Evolutionary conservation across 148 eudicot genomes (phyloP).

Genomic region (Amaranthus hypochondriacus): DNA sequence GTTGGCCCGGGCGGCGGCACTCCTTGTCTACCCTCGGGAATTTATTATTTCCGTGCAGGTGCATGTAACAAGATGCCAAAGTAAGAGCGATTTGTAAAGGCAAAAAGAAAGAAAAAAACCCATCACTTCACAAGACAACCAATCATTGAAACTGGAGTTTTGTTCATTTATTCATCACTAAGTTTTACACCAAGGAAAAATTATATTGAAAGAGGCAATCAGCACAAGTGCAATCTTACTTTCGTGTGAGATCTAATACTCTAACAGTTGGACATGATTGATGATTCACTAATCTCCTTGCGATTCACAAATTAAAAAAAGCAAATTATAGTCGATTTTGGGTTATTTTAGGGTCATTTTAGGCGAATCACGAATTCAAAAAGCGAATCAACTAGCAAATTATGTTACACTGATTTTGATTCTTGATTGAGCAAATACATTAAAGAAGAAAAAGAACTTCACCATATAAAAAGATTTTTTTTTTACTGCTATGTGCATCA

Average conservation of each 20-base stretch:
- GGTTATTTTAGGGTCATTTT: too few species aligned
- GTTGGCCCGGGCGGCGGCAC: too few species aligned
- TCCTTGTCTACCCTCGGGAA: too few species aligned
- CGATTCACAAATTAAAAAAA: too few species aligned
- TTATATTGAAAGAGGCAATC: background rate
- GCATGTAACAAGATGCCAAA: background rate
- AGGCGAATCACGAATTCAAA: too few species aligned
- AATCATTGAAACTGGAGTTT: background rate
- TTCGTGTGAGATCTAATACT: background rate
- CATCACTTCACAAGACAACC: background rate
- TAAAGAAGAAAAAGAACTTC: background rate
- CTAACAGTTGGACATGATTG: background rate
- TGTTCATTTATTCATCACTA: background rate
- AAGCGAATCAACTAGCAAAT: too few species aligned
- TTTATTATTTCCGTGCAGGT: background rate
- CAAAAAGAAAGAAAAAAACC: background rate
- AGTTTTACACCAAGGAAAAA: background rate
- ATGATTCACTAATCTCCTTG: too few species aligned
- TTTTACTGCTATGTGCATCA: conserved; percentile 4
- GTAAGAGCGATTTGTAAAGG: background rate
- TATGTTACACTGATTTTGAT: too few species aligned
- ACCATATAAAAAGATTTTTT: background rate
- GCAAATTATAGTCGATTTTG: too few species aligned
- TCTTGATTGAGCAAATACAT: background rate
- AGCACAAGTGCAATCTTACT: background rate